Percentiles rank a stretch among this genome's conserved stretches.
Evolutionary conservation across 2,329 filamentous ascomycete genomes (phyloP).

Genomic region (Penicillium sp.): DNA sequence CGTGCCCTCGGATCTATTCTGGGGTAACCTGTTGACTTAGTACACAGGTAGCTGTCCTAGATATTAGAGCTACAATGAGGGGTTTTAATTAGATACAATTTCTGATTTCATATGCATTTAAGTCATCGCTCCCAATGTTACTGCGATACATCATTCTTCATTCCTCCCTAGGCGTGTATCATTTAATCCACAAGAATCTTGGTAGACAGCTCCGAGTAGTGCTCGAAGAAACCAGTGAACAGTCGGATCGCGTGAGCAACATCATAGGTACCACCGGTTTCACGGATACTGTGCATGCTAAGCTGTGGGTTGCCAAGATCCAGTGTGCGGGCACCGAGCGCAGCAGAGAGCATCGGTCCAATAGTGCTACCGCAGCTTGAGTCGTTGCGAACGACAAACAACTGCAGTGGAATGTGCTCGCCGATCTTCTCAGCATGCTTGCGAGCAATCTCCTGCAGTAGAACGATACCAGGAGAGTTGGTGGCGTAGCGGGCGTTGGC

Average conservation of each 20-base stretch:
- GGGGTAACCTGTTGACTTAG: background rate
- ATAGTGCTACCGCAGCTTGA: constrained; percentile 95
- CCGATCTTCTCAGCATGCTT: constrained; percentile 59
- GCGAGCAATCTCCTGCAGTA: constrained; percentile 83
- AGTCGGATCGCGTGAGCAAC: constrained; percentile 83
- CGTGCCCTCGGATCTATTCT: constrained; percentile 18
- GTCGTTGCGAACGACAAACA: constrained; percentile 97
- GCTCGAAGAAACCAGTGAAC: constrained; percentile 84
- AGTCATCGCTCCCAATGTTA: background rate
- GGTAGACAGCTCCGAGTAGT: constrained; percentile 80
- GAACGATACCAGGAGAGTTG: constrained; percentile 91
- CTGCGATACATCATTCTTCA: background rate
- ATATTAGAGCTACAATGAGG: background rate
- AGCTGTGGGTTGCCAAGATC: constrained; percentile 94
- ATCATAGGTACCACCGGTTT: constrained; percentile 87
- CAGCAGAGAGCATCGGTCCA: constrained; percentile 91
- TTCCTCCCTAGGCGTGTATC: background rate
- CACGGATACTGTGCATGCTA: constrained; percentile 95
- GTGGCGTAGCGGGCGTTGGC: constrained; percentile 97
- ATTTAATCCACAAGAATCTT: constrained; percentile 79
- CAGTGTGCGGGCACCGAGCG: constrained; percentile 82
- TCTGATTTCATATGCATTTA: background rate
- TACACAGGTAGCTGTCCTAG: no score
- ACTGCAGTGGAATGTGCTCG: constrained; percentile 81
- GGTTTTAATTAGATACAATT: background rate